Percentiles rank a stretch among this genome's conserved stretches.
These are phyloP conservation scores for Phellinidium pouzarii DNA, from an alignment of 1,284 basidiomycete genomes.

Conservation along the genomic window DNA sequence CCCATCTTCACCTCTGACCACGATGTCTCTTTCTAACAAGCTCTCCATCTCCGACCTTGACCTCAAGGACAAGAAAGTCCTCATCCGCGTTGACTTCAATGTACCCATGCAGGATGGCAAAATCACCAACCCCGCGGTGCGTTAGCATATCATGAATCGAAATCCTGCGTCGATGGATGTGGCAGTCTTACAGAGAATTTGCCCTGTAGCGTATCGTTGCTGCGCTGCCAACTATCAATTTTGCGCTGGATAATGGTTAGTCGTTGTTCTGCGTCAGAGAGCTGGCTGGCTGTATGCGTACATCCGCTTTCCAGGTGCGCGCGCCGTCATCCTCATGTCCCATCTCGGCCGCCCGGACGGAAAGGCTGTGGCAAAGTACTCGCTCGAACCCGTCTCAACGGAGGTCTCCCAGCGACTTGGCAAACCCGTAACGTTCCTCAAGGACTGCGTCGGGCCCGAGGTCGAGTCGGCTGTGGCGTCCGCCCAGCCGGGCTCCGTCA, in stretches of 20 bases:
- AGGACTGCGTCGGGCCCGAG: conserved; percentile 83
- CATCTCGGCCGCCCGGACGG: conserved; percentile 98
- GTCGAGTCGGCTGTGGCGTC: conserved; percentile 74
- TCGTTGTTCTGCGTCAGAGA: conserved; percentile 8
- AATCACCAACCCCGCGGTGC: conserved; percentile 94
- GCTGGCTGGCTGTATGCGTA: conserved; percentile 14
- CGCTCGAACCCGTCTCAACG: conserved; percentile 79
- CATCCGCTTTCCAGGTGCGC: conserved; percentile 53
- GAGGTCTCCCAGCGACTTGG: conserved; percentile 69
- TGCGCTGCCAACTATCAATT: conserved; percentile 93
- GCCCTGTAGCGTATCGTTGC: conserved; percentile 84
- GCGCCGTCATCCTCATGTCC: conserved; percentile 90
- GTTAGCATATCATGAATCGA: conserved; percentile 29
- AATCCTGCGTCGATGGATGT: conserved; percentile 10
- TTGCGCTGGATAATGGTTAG: conserved; percentile 84
- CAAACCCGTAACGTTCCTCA: conserved; percentile 75
- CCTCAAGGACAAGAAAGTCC: conserved; percentile 86
- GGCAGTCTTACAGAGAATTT: conserved; percentile 9
- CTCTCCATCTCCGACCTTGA: conserved; percentile 89
- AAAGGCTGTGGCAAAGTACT: conserved; percentile 84
- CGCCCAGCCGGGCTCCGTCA: conserved; percentile 72
- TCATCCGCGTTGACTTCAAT: conserved; percentile 98
- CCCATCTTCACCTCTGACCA: conserved; percentile 25
- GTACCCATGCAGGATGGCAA: conserved; percentile 86
- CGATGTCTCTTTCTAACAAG: conserved; percentile 95